Percentiles rank a stretch among this genome's conserved stretches.
Conservation (phyloP, 768 basidiomycete genomes). For the Ramaria sp. region DNA sequence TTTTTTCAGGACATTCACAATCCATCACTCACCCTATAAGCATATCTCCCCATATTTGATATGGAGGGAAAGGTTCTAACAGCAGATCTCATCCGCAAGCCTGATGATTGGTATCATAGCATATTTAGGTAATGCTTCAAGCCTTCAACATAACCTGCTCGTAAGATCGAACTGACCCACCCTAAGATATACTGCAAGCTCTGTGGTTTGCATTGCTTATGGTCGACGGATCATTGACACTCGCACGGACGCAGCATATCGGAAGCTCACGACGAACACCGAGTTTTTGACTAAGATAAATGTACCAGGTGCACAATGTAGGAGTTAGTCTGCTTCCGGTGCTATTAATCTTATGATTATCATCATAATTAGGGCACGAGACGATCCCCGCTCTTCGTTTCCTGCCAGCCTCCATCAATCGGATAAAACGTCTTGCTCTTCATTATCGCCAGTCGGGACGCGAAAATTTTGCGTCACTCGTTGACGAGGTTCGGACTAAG, state of each 20-base stretch:
- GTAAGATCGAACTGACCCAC: background rate
- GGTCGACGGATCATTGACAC: slow-evolving; percentile 9
- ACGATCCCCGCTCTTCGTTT: slow-evolving; percentile 10
- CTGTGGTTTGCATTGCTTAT: slow-evolving; percentile 9
- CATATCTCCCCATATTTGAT: slow-evolving; percentile 10
- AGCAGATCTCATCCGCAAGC: slow-evolving; percentile 4
- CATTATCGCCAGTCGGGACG: slow-evolving; percentile 6
- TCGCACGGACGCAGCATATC: slow-evolving; percentile 8
- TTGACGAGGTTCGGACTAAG: slow-evolving; percentile 10
- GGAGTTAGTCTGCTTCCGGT: background rate
- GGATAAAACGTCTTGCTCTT: slow-evolving; percentile 10
- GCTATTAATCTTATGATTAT: background rate
- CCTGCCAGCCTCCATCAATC: slow-evolving; percentile 10
- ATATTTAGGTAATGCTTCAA: slow-evolving; percentile 2
- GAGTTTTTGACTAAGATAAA: slow-evolving; percentile 10
- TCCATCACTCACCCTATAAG: background rate
- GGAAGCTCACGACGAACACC: slow-evolving; percentile 5
- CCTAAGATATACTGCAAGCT: slow-evolving; percentile 10
- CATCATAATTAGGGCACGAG: slow-evolving; percentile 9
- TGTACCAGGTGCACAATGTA: slow-evolving; percentile 13
- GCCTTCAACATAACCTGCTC: background rate
- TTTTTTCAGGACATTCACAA: background rate
- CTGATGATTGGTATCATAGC: slow-evolving; percentile 5
- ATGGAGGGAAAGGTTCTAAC: slow-evolving; percentile 10
- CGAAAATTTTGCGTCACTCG: slow-evolving; percentile 8